Evolutionary conservation across 345 rosid genomes (phyloP).

Genomic region (Excoecaria cochinchinensis): DNA sequence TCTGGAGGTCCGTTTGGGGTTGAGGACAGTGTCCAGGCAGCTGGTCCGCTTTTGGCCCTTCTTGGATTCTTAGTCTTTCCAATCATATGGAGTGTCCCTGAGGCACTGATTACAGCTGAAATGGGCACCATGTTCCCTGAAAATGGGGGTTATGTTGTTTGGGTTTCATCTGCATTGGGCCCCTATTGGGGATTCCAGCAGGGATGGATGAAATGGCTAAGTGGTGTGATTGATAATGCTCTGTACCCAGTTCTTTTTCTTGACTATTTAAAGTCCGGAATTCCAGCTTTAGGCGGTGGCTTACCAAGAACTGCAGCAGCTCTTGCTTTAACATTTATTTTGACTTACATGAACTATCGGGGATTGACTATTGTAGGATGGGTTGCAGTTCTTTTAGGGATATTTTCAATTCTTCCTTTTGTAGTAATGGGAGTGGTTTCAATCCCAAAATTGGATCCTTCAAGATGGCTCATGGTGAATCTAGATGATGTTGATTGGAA

Average conservation of each 20-base stretch:
- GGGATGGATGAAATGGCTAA: slow-evolving; percentile 88
- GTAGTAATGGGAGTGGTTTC: slow-evolving; percentile 62
- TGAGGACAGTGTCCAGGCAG: slow-evolving; percentile 78
- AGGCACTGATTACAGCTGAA: slow-evolving; percentile 77
- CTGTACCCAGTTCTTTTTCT: slow-evolving; percentile 72
- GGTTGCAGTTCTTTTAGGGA: slow-evolving; percentile 61
- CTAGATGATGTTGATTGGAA: slow-evolving; percentile 56
- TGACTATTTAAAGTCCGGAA: slow-evolving; percentile 58
- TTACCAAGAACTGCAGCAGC: slow-evolving; percentile 46
- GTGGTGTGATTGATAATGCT: slow-evolving; percentile 77
- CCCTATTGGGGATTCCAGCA: slow-evolving; percentile 83
- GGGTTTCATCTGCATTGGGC: slow-evolving; percentile 74
- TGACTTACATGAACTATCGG: slow-evolving; percentile 65
- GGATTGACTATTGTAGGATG: slow-evolving; percentile 73
- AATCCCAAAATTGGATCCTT: slow-evolving; percentile 59
- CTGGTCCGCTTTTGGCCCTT: slow-evolving; percentile 73
- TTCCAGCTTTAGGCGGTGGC: slow-evolving; percentile 57
- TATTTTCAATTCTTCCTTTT: slow-evolving; percentile 69
- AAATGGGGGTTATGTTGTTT: slow-evolving; percentile 81
- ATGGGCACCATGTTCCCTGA: slow-evolving; percentile 88
- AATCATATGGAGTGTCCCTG: slow-evolving; percentile 77
- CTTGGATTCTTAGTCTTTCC: slow-evolving; percentile 67
- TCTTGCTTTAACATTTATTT: slow-evolving; percentile 46
- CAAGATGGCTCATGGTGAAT: slow-evolving; percentile 62
- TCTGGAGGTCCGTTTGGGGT: slow-evolving; percentile 81